phyloP scores from a whole-genome alignment of 768 basidiomycete genomes.

The Mycena floridula region DNA sequence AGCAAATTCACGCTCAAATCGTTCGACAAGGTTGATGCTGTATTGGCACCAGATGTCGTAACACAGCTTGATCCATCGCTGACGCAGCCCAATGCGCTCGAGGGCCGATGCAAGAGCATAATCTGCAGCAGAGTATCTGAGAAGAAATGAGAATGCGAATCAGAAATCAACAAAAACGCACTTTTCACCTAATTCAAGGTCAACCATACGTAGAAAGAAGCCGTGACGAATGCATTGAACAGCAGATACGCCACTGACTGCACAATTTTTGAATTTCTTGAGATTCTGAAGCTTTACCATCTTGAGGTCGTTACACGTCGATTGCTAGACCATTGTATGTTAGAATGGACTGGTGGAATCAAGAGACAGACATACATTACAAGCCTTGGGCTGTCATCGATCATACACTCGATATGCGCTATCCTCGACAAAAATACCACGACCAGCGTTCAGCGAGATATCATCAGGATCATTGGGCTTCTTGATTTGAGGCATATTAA shows the following conservation, averaged over 20 bases:
- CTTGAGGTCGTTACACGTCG: not conserved
- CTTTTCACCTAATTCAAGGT: not conserved
- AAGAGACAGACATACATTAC: not conserved
- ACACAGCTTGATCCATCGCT: not conserved
- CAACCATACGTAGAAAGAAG: not conserved
- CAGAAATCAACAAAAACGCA: not conserved
- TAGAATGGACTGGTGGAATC: not conserved
- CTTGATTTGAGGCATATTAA: conserved; percentile 7
- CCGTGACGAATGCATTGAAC: not conserved
- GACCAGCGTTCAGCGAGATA: conserved; percentile 9
- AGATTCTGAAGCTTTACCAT: not conserved
- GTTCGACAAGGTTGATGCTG: not conserved
- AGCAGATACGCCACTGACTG: not conserved
- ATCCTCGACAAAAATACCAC: conserved; percentile 7
- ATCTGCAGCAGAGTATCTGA: not conserved
- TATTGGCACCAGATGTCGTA: conserved; percentile 2
- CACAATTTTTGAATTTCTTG: conserved; percentile 1
- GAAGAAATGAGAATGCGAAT: not conserved
- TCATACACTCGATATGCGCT: conserved; percentile 3
- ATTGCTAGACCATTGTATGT: not conserved
- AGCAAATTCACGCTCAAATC: not conserved
- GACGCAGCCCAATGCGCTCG: not conserved
- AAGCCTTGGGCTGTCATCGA: not conserved
- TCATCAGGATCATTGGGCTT: conserved; percentile 9
- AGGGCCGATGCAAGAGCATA: not conserved